phyloP scores from a whole-genome alignment of 148 eudicot genomes.

The Cornus controversa region DNA sequence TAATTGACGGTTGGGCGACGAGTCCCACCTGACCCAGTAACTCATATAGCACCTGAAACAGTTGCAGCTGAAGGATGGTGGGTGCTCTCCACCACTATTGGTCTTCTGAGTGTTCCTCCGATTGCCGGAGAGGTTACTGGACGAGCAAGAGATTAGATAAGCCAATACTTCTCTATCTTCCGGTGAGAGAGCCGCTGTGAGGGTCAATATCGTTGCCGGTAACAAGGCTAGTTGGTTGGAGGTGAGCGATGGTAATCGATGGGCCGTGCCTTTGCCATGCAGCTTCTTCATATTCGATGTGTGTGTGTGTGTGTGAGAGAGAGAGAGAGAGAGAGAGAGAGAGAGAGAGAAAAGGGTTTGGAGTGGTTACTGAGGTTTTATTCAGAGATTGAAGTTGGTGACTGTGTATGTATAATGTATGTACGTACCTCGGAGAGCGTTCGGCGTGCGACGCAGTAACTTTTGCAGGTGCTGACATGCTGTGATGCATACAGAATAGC shows the following conservation, averaged over 20 bases:
- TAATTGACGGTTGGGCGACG: constrained; percentile 70
- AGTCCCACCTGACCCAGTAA: constrained; percentile 81
- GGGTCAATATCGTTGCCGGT: constrained; percentile 66
- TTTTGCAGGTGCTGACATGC: constrained; percentile 6
- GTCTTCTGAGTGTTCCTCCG: constrained; percentile 7
- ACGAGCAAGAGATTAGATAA: constrained; percentile 67
- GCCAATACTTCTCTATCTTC: constrained; percentile 64
- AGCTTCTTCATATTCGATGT: constrained; percentile 57
- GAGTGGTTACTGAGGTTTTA: background rate
- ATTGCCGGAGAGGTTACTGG: constrained; percentile 15
- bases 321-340: no score
- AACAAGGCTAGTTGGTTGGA: constrained; percentile 53
- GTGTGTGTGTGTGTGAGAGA: no score
- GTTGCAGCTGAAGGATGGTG: constrained; percentile 50
- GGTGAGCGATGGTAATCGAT: constrained; percentile 57
- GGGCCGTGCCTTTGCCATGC: constrained; percentile 56
- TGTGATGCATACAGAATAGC: no score
- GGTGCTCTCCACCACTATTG: constrained; percentile 30
- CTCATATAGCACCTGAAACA: constrained; percentile 74
- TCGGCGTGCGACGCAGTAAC: background rate
- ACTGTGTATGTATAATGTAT: no score
- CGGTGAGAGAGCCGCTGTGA: constrained; percentile 55
- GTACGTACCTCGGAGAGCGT: background rate
- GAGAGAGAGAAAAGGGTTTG: no score
- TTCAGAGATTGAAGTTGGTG: background rate